Percentiles rank a stretch among this genome's conserved stretches.
These are phyloP conservation scores for Populus euphratica DNA, from an alignment of 345 rosid species.

Conservation along the genomic window DNA sequence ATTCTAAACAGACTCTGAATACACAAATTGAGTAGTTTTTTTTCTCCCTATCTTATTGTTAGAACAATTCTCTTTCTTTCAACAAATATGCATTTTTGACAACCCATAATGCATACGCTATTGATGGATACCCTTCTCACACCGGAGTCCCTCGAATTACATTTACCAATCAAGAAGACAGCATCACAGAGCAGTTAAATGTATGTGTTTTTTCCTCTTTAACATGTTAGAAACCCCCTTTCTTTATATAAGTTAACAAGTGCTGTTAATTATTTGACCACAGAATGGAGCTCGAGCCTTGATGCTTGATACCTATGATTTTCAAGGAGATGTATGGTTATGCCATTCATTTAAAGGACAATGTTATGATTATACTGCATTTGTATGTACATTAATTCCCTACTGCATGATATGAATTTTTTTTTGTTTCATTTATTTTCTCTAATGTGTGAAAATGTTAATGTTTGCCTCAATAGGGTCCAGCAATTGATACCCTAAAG, in stretches of 20 bases:
- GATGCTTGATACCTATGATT: constrained; percentile 72
- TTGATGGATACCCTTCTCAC: constrained; percentile 46
- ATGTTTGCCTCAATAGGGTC: constrained; percentile 33
- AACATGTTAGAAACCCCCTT: background rate
- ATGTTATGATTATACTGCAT: constrained; percentile 58
- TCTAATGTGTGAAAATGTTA: background rate
- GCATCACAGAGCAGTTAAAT: constrained; percentile 49
- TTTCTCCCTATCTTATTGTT: background rate
- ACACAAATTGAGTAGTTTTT: background rate
- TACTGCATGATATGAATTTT: background rate
- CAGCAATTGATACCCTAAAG: constrained; percentile 50
- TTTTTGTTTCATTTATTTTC: background rate
- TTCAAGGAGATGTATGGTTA: constrained; percentile 58
- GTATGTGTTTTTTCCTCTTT: constrained; percentile 23
- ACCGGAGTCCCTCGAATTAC: constrained; percentile 49
- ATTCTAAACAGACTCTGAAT: no score
- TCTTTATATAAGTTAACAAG: background rate
- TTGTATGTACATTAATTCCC: constrained; percentile 30
- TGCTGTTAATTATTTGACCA: background rate
- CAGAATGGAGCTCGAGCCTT: constrained; percentile 68
- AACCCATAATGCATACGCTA: constrained; percentile 68
- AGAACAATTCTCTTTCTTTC: constrained; percentile 68
- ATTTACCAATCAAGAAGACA: constrained; percentile 65
- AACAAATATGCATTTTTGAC: constrained; percentile 69
- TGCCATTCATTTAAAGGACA: constrained; percentile 63